Base-by-base conservation (phyloP, 2,329 filamentous ascomycete species). In the Pseudodiploospora longispora region DNA sequence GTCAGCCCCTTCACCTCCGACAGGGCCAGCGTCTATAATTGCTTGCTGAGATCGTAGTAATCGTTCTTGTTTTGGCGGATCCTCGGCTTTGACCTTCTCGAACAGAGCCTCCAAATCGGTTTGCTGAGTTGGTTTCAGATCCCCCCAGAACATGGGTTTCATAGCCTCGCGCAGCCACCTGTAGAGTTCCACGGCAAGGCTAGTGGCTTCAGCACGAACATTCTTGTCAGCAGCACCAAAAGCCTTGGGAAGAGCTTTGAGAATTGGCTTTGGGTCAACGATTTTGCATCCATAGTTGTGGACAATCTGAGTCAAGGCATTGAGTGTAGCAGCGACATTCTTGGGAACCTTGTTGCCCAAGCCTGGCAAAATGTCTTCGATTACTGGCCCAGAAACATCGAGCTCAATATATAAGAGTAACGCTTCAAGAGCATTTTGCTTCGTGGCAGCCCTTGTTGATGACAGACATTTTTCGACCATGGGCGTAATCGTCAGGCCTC, bases 191-290 rank as follows among this genome's bases (percentile, higher is more conserved):
- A 96, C 87, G 0, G 91, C 85, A 46, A 98, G 72, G 55, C 85
- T 89, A 38, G 93, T 93, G 29, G 90, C 89, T 63, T 96, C 93
- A 4, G 90, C 89, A 65, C 93, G 84, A 10, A 98, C 87, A 61
- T 97, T 97, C 68, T 98, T 98, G 73, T 98, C 93, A 30, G 93
- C 91, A 62, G 97, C 93, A 19, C 87, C 88, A 60, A 96, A 98
- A 2, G 83, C 84, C 60, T 95, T 95, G 3, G 93, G 89, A 2
- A 98, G 72, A 8, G 78, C 70, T 62, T 97, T 97, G 47, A 97
- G 76, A 19, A 94, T 82, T 2, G 87, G 84, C 61, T 98, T 96
- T 4, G 94, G 88, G 59, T 98, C 93, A 40, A 93, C 83, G 12
- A 88, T 81, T 66, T 95, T 95, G 71, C 89, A 94, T 46, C 94